Percentiles rank a stretch among this genome's conserved stretches.
Evolutionary conservation across 2,329 filamentous ascomycete genomes (phyloP).

Genomic region (Curvularia sp.): DNA sequence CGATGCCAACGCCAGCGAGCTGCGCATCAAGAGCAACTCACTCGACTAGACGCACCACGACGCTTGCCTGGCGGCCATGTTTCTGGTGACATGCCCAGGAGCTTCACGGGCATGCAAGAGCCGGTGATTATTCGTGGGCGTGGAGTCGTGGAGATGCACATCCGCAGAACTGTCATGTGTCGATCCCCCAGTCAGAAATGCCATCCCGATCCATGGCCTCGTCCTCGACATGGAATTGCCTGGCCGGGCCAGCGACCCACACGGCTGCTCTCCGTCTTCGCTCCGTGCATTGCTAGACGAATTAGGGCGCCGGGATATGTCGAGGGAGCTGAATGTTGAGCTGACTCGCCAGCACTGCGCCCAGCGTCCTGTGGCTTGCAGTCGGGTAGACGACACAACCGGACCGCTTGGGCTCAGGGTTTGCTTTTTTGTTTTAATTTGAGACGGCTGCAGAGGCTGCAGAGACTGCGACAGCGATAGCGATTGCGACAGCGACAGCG

Average conservation of each 20-base stretch:
- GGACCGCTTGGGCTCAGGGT: slow-evolving; percentile 10
- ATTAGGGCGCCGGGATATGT: slow-evolving; percentile 20
- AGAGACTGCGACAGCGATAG: not conserved
- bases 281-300: slow-evolving; percentile 17
- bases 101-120: not conserved
- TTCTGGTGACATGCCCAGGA: not conserved
- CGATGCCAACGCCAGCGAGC: slow-evolving; percentile 11
- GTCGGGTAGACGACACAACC: slow-evolving; percentile 16
- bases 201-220: not conserved
- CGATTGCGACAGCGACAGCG: not conserved
- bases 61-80: not conserved
- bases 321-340: slow-evolving; percentile 24
- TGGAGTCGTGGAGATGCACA: slow-evolving; percentile 16
- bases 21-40: slow-evolving; percentile 3
- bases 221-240: slow-evolving; percentile 10
- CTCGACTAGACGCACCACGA: not conserved
- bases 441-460: slow-evolving; percentile 11
- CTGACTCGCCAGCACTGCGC: slow-evolving; percentile 9
- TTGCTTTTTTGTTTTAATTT: slow-evolving; percentile 12
- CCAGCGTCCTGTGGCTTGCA: slow-evolving; percentile 12
- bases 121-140: not conserved
- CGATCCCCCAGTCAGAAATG: slow-evolving; percentile 20
- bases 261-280: slow-evolving; percentile 20
- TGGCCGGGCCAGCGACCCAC: slow-evolving; percentile 20
- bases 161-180: slow-evolving; percentile 2